Base-by-base conservation (phyloP, 176 grass and related monocot species). In the Zea luxurians region DNA sequence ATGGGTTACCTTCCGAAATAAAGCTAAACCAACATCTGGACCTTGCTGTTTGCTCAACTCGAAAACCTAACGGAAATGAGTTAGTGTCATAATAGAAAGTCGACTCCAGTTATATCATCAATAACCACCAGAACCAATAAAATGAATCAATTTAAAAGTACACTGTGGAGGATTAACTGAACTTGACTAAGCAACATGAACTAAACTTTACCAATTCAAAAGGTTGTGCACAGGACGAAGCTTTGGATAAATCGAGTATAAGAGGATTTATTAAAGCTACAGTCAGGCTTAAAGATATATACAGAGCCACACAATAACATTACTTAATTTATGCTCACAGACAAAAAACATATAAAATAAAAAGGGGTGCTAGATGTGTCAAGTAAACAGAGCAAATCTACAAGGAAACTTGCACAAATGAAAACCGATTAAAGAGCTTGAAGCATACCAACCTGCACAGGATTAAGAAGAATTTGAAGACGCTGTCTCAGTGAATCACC, bases 391-490 rank as follows among this genome's bases (percentile, higher is more conserved):
- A 67, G 11, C 10, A 73, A 68, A 78, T 76, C 34, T 44, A 81
- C 48, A 74, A 78, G 7, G 2, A 8, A 52, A 35, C 37, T 66
- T 9, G 68, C 21, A 83, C 47, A 76, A 55, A 55, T 76, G 74
- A 70, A 53, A 80, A 68, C 12, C 64, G 37, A 45, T 48, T 66
- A 57, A 74, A 83, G 18, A 50, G 4, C 8, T 76, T 81, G 42
- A 62, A 75, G 36, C 18, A 65, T 13, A 61, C 74, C 37, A 84
- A 93, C 93, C 93, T 97, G 93, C 55, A 91, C 47, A 43, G 93
- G 93, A 86, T 97, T 97, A 69, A 97, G 85, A 80, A 97, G 93
- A 78, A 97, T 88, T 74, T 90, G 81, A 20, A 97, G 64, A 68
- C 88, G 90, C 38, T 83, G 88, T 78, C 85, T 93, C 82, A 97